Evolutionary conservation across 352 stramenopile genomes (phyloP).

Genomic region (Blastocystis sp.): DNA sequence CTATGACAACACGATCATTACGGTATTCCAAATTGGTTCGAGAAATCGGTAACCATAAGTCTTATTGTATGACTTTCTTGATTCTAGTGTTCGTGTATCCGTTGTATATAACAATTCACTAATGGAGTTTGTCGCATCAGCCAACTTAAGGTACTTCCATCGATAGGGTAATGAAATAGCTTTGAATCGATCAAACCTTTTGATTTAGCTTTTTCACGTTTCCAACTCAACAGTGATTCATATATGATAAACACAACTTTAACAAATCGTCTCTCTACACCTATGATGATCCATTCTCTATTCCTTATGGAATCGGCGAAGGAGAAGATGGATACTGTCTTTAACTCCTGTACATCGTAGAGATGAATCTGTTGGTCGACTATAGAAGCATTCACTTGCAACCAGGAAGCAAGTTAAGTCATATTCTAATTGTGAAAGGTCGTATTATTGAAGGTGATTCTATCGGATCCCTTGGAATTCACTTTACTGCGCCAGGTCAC

Average conservation of each 20-base stretch:
- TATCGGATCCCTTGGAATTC: slow-evolving; percentile 22
- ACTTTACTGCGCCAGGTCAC: slow-evolving; percentile 7
- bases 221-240: background rate
- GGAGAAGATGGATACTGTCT: background rate
- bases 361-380: background rate
- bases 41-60: slow-evolving; percentile 19
- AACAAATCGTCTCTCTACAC: background rate
- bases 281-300: background rate
- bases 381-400: background rate
- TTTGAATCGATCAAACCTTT: slow-evolving; percentile 35
- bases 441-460: background rate
- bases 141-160: background rate
- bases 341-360: slow-evolving; percentile 17
- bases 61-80: background rate
- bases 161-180: background rate
- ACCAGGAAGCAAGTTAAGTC: background rate
- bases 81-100: background rate
- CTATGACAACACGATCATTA: background rate
- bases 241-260: slow-evolving; percentile 18
- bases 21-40: slow-evolving; percentile 4
- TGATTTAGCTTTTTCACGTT: slow-evolving; percentile 20
- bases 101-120: slow-evolving; percentile 37
- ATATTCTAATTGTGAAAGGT: slow-evolving; percentile 21
- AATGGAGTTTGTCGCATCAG: background rate
- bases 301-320: background rate